A percentile compares a stretch with the other conserved stretches of the same genome.
Evolutionary conservation across 768 basidiomycete genomes (phyloP).

Genomic region (Psilocybe sp.): DNA sequence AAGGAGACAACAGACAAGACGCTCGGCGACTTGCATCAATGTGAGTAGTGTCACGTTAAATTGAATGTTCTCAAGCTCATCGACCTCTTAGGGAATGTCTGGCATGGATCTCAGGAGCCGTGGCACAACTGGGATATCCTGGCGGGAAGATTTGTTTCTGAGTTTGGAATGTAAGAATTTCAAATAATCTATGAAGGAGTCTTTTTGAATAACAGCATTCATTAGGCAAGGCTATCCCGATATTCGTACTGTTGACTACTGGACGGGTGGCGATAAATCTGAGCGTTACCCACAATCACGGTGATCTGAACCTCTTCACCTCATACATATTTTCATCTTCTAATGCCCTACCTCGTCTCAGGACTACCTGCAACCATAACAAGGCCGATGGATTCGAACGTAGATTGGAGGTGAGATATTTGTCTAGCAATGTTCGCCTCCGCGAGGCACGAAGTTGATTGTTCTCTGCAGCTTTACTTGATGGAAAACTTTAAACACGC

Average conservation of each 20-base stretch:
- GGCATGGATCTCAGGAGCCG: conserved; percentile 90
- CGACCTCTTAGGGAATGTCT: conserved; percentile 70
- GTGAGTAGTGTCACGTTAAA: conserved; percentile 35
- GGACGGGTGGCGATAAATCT: conserved; percentile 69
- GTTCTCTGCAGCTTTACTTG: conserved; percentile 65
- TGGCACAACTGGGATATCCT: conserved; percentile 95
- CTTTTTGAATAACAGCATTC: background rate
- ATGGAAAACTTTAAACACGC: conserved; percentile 92
- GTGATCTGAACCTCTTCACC: conserved; percentile 27
- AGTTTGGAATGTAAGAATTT: conserved; percentile 79
- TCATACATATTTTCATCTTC: background rate
- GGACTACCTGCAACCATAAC: conserved; percentile 80
- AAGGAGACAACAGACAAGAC: conserved; percentile 69
- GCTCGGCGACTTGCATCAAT: conserved; percentile 90
- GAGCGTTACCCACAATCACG: conserved; percentile 90
- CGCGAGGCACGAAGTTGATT: background rate
- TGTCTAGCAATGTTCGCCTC: background rate
- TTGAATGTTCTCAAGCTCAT: background rate
- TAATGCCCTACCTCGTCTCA: conserved; percentile 17
- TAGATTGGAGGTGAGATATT: conserved; percentile 60
- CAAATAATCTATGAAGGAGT: background rate
- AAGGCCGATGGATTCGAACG: conserved; percentile 89
- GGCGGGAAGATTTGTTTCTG: conserved; percentile 89
- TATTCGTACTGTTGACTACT: conserved; percentile 85
- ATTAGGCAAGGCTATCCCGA: conserved; percentile 87